These are phyloP conservation scores for Naganishia randhawae DNA, from an alignment of 768 basidiomycete species.

Conservation along the genomic window DNA sequence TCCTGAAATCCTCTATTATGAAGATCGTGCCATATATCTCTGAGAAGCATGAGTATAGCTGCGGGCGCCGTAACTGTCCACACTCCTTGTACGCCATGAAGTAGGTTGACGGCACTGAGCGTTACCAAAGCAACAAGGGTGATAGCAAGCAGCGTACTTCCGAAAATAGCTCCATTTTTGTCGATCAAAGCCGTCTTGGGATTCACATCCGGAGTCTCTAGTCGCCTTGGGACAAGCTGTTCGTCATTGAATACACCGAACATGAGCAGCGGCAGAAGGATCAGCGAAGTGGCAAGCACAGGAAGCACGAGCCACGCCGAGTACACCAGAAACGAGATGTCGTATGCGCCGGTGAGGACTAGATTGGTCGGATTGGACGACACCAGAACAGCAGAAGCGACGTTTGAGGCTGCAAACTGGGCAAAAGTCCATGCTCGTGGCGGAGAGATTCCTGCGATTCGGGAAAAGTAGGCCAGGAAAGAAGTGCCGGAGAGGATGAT, in stretches of 20 bases:
- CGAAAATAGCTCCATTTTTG: slow-evolving; percentile 68
- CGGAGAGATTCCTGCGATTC: slow-evolving; percentile 55
- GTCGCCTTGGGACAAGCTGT: slow-evolving; percentile 35
- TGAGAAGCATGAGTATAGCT: slow-evolving; percentile 65
- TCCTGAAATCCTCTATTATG: slow-evolving; percentile 1
- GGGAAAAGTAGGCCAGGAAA: slow-evolving; percentile 16
- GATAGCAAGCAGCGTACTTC: slow-evolving; percentile 62
- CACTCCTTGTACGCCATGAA: slow-evolving; percentile 48
- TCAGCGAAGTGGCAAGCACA: slow-evolving; percentile 62
- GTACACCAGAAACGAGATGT: slow-evolving; percentile 69
- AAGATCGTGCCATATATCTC: slow-evolving; percentile 57
- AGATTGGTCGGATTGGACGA: slow-evolving; percentile 93
- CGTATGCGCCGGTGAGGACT: slow-evolving; percentile 81
- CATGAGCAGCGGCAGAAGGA: slow-evolving; percentile 58
- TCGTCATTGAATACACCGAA: slow-evolving; percentile 34
- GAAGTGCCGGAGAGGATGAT: slow-evolving; percentile 72
- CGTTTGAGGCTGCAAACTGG: slow-evolving; percentile 68
- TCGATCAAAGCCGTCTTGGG: slow-evolving; percentile 68
- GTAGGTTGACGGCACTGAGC: slow-evolving; percentile 57
- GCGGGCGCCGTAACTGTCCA: slow-evolving; percentile 70
- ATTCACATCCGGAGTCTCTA: slow-evolving; percentile 48
- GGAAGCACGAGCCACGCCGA: slow-evolving; percentile 80
- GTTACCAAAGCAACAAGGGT: slow-evolving; percentile 73
- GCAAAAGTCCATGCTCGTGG: slow-evolving; percentile 54
- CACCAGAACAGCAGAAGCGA: slow-evolving; percentile 62